Evolutionary conservation across 129 eudicot genomes (phyloP).

Genomic region (Deinandra increscens): DNA sequence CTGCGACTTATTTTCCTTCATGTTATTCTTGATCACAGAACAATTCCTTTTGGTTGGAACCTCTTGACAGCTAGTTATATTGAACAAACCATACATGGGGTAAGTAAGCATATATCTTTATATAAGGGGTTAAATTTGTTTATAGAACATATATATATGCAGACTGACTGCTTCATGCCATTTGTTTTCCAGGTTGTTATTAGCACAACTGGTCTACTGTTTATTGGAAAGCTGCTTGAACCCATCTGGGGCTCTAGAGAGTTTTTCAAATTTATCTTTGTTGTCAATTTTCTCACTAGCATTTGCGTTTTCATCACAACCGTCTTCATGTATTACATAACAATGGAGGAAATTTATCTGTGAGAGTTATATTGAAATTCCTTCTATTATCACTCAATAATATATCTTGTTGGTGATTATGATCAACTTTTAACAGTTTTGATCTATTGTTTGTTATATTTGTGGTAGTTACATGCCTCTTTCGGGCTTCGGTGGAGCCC

Average conservation of each 20-base stretch:
- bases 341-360: slow-evolving; percentile 73
- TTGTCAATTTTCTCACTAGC: slow-evolving; percentile 71
- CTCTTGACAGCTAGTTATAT: slow-evolving; percentile 78
- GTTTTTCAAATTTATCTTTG: slow-evolving; percentile 74
- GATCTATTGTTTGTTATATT: slow-evolving; percentile 1
- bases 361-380: slow-evolving; percentile 43
- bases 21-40: slow-evolving; percentile 41
- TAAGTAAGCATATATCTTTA: slow-evolving; percentile 37
- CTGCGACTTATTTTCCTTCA: not conserved
- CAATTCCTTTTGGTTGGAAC: slow-evolving; percentile 90
- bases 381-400: too few species aligned
- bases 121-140: not conserved
- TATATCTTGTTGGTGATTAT: too few species aligned
- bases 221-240: slow-evolving; percentile 80
- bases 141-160: not conserved
- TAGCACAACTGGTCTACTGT: slow-evolving; percentile 70
- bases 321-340: slow-evolving; percentile 63
- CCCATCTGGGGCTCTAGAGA: slow-evolving; percentile 94
- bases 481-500: slow-evolving; percentile 86
- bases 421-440: too few species aligned
- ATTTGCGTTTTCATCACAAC: slow-evolving; percentile 71
- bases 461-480: slow-evolving; percentile 69
- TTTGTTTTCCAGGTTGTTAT: slow-evolving; percentile 51
- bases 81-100: slow-evolving; percentile 75
- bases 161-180: slow-evolving; percentile 8